Evolutionary conservation across 2,329 filamentous ascomycete genomes (phyloP).

Genomic region (Cordyceps cicadae): DNA sequence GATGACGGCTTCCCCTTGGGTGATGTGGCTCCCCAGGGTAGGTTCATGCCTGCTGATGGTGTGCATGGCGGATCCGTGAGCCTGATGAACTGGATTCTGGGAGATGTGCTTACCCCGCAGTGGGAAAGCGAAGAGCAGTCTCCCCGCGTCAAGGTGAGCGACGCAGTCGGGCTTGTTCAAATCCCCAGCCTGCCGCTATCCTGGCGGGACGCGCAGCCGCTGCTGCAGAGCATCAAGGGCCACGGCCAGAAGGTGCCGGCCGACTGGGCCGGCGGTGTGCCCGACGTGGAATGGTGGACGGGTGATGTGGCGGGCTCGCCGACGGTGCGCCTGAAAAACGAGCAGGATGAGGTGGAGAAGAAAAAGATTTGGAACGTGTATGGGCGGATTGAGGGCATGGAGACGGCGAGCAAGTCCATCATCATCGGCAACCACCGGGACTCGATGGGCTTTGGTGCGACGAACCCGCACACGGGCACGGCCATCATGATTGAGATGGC

Average conservation of each 20-base stretch:
- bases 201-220: slow-evolving; percentile 76
- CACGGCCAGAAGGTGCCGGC: slow-evolving; percentile 60
- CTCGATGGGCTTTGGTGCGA: slow-evolving; percentile 81
- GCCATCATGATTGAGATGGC: slow-evolving; percentile 86
- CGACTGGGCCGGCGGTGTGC: slow-evolving; percentile 70
- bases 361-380: slow-evolving; percentile 91
- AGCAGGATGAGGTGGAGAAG: slow-evolving; percentile 73
- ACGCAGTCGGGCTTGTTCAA: slow-evolving; percentile 63
- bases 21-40: slow-evolving; percentile 64
- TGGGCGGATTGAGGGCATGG: slow-evolving; percentile 73
- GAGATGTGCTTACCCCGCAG: slow-evolving; percentile 87
- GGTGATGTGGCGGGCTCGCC: slow-evolving; percentile 66
- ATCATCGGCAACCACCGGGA: slow-evolving; percentile 92
- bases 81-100: slow-evolving; percentile 72
- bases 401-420: slow-evolving; percentile 74
- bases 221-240: slow-evolving; percentile 69
- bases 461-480: slow-evolving; percentile 78
- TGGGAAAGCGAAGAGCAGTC: slow-evolving; percentile 63
- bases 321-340: slow-evolving; percentile 71
- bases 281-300: slow-evolving; percentile 77
- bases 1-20: slow-evolving; percentile 76
- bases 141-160: slow-evolving; percentile 58
- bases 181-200: slow-evolving; percentile 88
- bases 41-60: slow-evolving; percentile 71
- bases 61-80: slow-evolving; percentile 78